Conservation (phyloP, 2,329 filamentous ascomycete species). For the Atkinsonella texensis region DNA sequence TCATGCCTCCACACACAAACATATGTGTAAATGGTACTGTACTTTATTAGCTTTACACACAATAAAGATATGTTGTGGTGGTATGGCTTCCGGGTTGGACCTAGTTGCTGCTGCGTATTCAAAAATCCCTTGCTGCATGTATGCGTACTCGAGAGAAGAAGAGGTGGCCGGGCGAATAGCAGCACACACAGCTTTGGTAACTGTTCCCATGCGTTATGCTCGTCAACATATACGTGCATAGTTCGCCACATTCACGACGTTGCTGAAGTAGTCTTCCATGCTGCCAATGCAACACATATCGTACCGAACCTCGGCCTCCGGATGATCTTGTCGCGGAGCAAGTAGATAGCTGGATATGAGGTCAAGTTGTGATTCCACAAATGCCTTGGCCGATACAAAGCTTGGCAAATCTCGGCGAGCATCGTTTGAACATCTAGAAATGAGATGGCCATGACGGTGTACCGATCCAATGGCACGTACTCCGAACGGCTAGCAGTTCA, state of each 20-base stretch:
- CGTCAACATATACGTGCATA: neutral
- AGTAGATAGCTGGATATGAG: constrained; percentile 3
- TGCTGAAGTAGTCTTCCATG: constrained; percentile 1
- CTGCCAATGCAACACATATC: constrained; percentile 3
- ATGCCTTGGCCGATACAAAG: constrained; percentile 3
- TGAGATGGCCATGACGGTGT: neutral
- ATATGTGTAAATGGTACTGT: no score
- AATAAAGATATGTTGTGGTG: no score
- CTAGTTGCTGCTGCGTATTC: no score
- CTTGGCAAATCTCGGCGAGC: constrained; percentile 3
- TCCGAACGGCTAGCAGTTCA: neutral
- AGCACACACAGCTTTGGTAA: no score
- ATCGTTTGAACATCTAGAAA: constrained; percentile 2
- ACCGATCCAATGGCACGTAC: constrained; percentile 1
- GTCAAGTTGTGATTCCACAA: constrained; percentile 2
- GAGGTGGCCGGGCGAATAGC: no score
- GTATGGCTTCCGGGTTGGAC: no score
- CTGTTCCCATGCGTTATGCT: no score
- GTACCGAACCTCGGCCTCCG: constrained; percentile 2
- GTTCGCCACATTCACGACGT: neutral
- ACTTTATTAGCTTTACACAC: no score
- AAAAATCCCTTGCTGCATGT: no score
- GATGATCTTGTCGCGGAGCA: constrained; percentile 8
- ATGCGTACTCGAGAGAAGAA: no score
- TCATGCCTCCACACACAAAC: no score